Conservation (phyloP, 2,329 filamentous ascomycete genomes). For the Hypoxylon sp. region DNA sequence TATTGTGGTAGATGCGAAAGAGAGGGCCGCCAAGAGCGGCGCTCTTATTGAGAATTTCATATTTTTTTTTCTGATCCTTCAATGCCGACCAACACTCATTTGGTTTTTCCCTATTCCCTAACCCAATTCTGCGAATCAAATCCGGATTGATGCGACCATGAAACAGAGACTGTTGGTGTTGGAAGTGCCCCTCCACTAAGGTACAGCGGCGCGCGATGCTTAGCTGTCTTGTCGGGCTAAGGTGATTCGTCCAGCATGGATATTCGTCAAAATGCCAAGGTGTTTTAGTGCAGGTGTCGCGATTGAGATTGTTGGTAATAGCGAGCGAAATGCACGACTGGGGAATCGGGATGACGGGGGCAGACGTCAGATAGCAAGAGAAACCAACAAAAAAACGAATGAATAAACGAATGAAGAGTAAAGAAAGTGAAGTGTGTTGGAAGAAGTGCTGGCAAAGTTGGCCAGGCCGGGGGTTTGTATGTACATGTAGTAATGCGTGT, state of each 20-base stretch:
- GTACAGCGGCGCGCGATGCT: slow-evolving; percentile 7
- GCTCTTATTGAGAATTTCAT: slow-evolving; percentile 36
- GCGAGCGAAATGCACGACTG: slow-evolving; percentile 39
- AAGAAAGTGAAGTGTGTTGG: slow-evolving; percentile 24
- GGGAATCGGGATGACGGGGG: slow-evolving; percentile 4
- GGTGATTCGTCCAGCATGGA: slow-evolving; percentile 5
- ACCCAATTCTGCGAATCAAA: slow-evolving; percentile 11
- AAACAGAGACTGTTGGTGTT: slow-evolving; percentile 8
- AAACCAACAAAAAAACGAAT: slow-evolving; percentile 23
- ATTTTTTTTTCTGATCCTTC: slow-evolving; percentile 8
- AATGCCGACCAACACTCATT: slow-evolving; percentile 24
- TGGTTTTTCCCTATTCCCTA: slow-evolving; percentile 7
- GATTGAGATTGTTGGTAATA: slow-evolving; percentile 18
- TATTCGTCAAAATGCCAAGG: slow-evolving; percentile 5
- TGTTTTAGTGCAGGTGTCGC: slow-evolving; percentile 7
- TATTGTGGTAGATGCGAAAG: slow-evolving; percentile 44
- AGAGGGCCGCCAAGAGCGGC: slow-evolving; percentile 38
- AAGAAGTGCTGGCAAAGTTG: slow-evolving; percentile 20
- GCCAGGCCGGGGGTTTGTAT: slow-evolving; percentile 9
- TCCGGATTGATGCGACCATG: slow-evolving; percentile 20
- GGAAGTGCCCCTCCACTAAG: slow-evolving; percentile 2
- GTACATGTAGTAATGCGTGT: slow-evolving; percentile 14
- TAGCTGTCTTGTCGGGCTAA: slow-evolving; percentile 7
- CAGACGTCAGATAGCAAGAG: slow-evolving; percentile 1
- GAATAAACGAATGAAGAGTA: slow-evolving; percentile 27